Evolutionary conservation across 2,329 filamentous ascomycete genomes (phyloP).

Genomic region (Cordyceps cicadae): DNA sequence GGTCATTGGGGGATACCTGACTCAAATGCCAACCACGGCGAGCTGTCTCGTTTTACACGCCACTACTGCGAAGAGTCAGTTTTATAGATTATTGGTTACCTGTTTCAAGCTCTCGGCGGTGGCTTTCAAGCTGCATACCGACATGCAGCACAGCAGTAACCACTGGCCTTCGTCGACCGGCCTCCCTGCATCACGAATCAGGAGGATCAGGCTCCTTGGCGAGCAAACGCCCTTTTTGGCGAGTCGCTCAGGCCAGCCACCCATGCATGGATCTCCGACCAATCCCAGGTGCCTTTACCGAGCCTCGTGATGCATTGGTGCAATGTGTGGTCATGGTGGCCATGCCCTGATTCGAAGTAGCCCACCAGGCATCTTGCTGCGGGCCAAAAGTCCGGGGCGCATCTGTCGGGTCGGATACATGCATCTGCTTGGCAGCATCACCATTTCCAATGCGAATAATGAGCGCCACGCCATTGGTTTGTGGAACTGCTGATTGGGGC

Average conservation of each 20-base stretch:
- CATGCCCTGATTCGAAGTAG: too few species aligned
- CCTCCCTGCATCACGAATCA: not conserved
- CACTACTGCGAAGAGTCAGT: too few species aligned
- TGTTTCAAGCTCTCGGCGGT: not conserved
- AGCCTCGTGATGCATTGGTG: conserved; percentile 1
- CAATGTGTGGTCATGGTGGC: too few species aligned
- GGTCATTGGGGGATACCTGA: not conserved
- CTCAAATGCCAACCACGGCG: not conserved
- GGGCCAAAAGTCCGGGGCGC: too few species aligned
- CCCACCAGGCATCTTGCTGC: too few species aligned
- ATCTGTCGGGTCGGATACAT: too few species aligned
- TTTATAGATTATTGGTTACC: too few species aligned
- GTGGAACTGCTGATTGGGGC: not conserved
- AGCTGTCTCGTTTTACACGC: not conserved
- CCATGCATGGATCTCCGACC: not conserved
- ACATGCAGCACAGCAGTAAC: not conserved
- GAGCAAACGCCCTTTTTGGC: not conserved
- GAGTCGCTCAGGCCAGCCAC: not conserved
- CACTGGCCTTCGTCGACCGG: too few species aligned
- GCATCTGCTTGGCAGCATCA: not conserved
- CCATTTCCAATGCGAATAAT: not conserved
- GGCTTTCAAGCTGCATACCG: not conserved
- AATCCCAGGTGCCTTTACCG: not conserved
- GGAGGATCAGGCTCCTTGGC: not conserved
- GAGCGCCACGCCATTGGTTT: too few species aligned